Evolutionary conservation across 225 moss, liverwort and hornwort genomes (phyloP), one percentile per base, ranked within the genome.

Genomic region (Polytrichum formosum): DNA sequence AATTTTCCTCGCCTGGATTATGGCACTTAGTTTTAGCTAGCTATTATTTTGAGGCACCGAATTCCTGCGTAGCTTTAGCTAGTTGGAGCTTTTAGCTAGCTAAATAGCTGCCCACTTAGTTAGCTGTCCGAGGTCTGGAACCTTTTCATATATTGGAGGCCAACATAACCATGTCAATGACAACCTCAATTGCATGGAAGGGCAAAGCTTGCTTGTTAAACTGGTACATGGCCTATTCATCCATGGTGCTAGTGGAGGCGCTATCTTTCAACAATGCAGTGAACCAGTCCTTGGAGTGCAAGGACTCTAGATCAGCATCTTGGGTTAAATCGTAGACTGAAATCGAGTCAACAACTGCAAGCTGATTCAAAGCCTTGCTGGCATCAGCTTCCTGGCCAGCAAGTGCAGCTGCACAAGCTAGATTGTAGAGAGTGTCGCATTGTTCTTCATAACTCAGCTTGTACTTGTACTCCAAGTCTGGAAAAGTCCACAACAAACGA

Each of bases 401-500:
- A 26, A 90, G 77, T n/a, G 92, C 89, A 71, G 90, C 89, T 71
- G 83, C 94, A 67, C 94, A 95, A 1, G 92, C 92, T 18, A 87
- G 78, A 65, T 95, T 95, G 83, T 90, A 95, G 19, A 95, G 79
- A 28, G 80, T 78, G 60, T 95, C 90, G 63, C 90, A 92, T 63
- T 91, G 89, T 68, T 95, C 92, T 53, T 92, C 94, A 70, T 81
- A 92, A 58, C 72, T 95, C 72, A 92, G 70, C 53, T 67, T 88
- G 63, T 81, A 71, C 54, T 73, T 74, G 13, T 66, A 67, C 69
- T 85, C 90, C 4, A 66, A 70, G 68, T 87, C 91, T 94, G 86
- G 46, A 71, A 68, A 66, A 59, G 19, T 60, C 66, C 70, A 80
- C n/a, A 60, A 37, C 16, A 31, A 71, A 4, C 4, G 16, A 63